phyloP scores from a whole-genome alignment of 1,284 basidiomycete species.

The Wallemia hederae region DNA sequence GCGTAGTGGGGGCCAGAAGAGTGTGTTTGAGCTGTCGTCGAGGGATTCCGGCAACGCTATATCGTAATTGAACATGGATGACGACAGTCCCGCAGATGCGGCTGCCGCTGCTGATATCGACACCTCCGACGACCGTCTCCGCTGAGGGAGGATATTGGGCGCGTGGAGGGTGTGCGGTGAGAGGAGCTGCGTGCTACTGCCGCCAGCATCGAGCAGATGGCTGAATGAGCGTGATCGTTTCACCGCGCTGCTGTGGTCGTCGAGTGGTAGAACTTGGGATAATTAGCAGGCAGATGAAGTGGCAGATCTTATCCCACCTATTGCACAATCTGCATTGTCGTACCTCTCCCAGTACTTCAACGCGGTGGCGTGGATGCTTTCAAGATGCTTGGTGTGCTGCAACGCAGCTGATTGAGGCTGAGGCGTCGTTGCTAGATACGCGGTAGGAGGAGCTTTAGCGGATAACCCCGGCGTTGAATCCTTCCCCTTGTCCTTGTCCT shows the following conservation, averaged over 20 bases:
- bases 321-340: neutral
- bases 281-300: no score
- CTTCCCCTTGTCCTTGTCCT: neutral
- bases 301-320: neutral
- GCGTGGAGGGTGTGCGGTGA: neutral
- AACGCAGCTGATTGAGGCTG: neutral
- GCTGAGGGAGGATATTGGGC: no score
- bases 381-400: neutral
- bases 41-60: neutral
- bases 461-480: no score
- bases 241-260: neutral
- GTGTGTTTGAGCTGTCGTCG: neutral
- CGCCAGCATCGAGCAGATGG: neutral
- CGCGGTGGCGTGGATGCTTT: neutral
- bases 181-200: no score
- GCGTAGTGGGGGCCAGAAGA: neutral
- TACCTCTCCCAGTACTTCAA: neutral
- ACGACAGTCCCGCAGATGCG: neutral
- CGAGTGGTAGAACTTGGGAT: neutral
- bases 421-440: neutral
- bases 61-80: neutral
- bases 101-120: neutral
- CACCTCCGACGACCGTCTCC: neutral
- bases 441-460: neutral
- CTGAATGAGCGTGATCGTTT: neutral